Conservation (phyloP, 2,329 filamentous ascomycete genomes). For the Fusarium praegraminearum region DNA sequence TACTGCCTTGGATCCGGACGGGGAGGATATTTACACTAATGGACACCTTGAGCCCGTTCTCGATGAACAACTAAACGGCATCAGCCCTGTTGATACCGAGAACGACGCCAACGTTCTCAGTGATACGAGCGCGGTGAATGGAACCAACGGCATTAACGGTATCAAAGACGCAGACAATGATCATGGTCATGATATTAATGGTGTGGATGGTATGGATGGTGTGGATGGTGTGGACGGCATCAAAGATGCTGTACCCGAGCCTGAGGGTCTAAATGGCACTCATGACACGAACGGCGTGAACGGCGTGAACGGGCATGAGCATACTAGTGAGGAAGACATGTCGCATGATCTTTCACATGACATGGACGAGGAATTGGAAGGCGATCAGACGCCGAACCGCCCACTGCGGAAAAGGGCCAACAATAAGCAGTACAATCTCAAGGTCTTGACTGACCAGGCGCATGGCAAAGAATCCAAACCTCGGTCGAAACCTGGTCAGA, state of each 20-base stretch:
- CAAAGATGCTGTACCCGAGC: constrained; percentile 1
- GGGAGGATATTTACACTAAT: constrained; percentile 41
- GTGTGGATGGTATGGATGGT: constrained; percentile 22
- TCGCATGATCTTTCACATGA: constrained; percentile 54
- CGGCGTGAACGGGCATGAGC: constrained; percentile 39
- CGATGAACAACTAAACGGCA: constrained; percentile 34
- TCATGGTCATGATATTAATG: constrained; percentile 19
- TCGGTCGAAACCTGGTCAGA: constrained; percentile 45
- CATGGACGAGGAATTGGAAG: constrained; percentile 59
- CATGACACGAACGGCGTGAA: constrained; percentile 27
- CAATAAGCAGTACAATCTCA: constrained; percentile 69
- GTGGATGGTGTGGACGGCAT: constrained; percentile 23
- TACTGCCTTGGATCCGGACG: constrained; percentile 56
- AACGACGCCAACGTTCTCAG: constrained; percentile 11
- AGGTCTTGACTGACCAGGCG: constrained; percentile 68
- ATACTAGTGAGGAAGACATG: constrained; percentile 48
- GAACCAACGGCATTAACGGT: constrained; percentile 16
- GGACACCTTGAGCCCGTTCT: constrained; percentile 40
- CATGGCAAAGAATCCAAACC: constrained; percentile 65
- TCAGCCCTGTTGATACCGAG: constrained; percentile 24
- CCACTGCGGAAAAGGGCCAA: constrained; percentile 61
- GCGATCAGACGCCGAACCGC: constrained; percentile 64
- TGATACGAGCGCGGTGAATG: constrained; percentile 28
- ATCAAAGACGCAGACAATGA: background rate
- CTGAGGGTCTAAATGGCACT: constrained; percentile 10